A percentile compares a stretch with the other conserved stretches of the same genome.
Evolutionary conservation across 768 basidiomycete genomes (phyloP).

Genomic region (Mycena polygramma): DNA sequence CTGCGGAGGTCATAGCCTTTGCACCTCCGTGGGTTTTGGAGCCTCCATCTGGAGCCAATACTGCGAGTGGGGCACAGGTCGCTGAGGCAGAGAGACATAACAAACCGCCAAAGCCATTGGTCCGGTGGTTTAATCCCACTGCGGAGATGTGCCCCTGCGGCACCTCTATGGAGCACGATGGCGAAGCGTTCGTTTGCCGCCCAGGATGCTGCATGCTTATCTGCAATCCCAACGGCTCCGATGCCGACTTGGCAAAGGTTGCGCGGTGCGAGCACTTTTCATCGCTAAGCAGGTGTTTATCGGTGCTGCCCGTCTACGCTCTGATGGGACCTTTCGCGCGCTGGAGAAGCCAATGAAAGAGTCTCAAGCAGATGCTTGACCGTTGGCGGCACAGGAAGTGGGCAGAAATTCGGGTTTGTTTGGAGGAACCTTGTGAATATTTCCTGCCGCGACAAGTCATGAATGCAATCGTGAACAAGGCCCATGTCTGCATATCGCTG

Average conservation of each 20-base stretch:
- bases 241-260: neutral
- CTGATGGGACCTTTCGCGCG: neutral
- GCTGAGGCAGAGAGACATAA: neutral
- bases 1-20: conserved; percentile 9
- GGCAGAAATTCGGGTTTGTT: neutral
- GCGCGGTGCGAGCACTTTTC: neutral
- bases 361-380: conserved; percentile 4
- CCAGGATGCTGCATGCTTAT: neutral
- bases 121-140: neutral
- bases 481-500: neutral
- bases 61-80: neutral
- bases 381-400: conserved; percentile 11
- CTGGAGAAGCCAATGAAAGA: conserved; percentile 4
- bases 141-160: neutral
- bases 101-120: neutral
- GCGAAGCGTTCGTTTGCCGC: neutral
- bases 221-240: neutral
- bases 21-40: conserved; percentile 6
- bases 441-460: conserved; percentile 7
- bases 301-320: neutral
- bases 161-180: neutral
- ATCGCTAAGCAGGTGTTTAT: no score
- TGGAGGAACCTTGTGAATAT: neutral
- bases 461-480: neutral
- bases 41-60: neutral